phyloP scores from a whole-genome alignment of 1,284 basidiomycete genomes.

The Lentinus polychrous region DNA sequence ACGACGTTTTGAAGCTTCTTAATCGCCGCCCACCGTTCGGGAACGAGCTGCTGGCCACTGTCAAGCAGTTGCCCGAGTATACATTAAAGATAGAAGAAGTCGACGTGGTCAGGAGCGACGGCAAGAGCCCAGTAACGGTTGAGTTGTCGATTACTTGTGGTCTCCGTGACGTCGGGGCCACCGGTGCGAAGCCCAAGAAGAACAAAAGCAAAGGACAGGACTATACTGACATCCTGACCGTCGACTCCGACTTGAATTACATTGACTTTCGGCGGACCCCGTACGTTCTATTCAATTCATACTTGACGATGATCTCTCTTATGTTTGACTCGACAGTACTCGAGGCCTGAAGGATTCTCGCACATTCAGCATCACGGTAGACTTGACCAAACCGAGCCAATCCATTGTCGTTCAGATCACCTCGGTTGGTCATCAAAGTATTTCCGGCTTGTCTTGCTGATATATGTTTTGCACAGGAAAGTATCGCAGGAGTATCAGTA shows the following conservation, averaged over 20 bases:
- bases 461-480: slow-evolving; percentile 38
- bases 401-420: slow-evolving; percentile 53
- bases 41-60: slow-evolving; percentile 51
- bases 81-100: slow-evolving; percentile 42
- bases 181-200: slow-evolving; percentile 35
- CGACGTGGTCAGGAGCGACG: slow-evolving; percentile 32
- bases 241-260: slow-evolving; percentile 66
- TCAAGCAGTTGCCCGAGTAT: slow-evolving; percentile 62
- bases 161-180: slow-evolving; percentile 28
- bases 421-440: slow-evolving; percentile 39
- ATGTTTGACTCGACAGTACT: slow-evolving; percentile 37
- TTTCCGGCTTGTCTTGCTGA: slow-evolving; percentile 2
- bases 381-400: slow-evolving; percentile 70
- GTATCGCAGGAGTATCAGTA: slow-evolving; percentile 54
- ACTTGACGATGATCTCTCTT: slow-evolving; percentile 3
- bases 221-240: slow-evolving; percentile 62
- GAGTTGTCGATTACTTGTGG: slow-evolving; percentile 54
- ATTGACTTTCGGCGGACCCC: slow-evolving; percentile 72
- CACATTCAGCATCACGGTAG: slow-evolving; percentile 48
- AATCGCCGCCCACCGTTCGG: slow-evolving; percentile 73
- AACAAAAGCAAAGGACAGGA: slow-evolving; percentile 37
- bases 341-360: slow-evolving; percentile 51
- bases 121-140: slow-evolving; percentile 50
- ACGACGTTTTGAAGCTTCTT: slow-evolving; percentile 42
- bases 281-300: slow-evolving; percentile 33